A percentile compares a stretch with the other conserved stretches of the same genome.
phyloP scores from a whole-genome alignment of 192 early-diverging fungal genomes.

The Entomortierella parvispora region DNA sequence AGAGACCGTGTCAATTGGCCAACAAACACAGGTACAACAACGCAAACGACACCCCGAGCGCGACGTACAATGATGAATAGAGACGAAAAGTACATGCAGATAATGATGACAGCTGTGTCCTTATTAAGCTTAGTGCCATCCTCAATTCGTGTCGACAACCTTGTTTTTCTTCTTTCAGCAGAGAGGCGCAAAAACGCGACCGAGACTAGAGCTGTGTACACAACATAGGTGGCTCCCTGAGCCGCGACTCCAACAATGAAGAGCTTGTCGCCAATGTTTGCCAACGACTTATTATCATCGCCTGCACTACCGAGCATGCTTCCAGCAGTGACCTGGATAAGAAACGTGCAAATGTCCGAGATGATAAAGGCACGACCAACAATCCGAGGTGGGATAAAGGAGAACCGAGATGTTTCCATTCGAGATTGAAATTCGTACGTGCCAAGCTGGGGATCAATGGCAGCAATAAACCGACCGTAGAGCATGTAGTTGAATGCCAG shows the following conservation, averaged over 20 bases:
- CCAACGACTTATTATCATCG: background rate
- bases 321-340: constrained; percentile 24
- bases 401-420: constrained; percentile 27
- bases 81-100: constrained; percentile 22
- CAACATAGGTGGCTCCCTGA: constrained; percentile 22
- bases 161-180: constrained; percentile 1
- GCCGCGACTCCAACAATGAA: constrained; percentile 25
- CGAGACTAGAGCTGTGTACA: constrained; percentile 23
- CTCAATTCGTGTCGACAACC: too few relatives aligned
- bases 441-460: constrained; percentile 20
- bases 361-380: constrained; percentile 27
- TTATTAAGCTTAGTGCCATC: background rate
- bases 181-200: constrained; percentile 13
- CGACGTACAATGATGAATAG: constrained; percentile 31
- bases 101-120: background rate
- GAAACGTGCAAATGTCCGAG: constrained; percentile 20
- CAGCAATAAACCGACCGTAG: constrained; percentile 26
- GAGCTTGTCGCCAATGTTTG: constrained; percentile 18
- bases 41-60: too few relatives aligned
- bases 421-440: background rate
- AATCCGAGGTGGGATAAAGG: constrained; percentile 31
- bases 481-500: constrained; percentile 49
- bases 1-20: background rate
- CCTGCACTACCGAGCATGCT: constrained; percentile 11
- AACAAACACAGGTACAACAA: background rate